phyloP scores from a whole-genome alignment of 225 moss, liverwort and hornwort species.

The Anthoceros angustus region DNA sequence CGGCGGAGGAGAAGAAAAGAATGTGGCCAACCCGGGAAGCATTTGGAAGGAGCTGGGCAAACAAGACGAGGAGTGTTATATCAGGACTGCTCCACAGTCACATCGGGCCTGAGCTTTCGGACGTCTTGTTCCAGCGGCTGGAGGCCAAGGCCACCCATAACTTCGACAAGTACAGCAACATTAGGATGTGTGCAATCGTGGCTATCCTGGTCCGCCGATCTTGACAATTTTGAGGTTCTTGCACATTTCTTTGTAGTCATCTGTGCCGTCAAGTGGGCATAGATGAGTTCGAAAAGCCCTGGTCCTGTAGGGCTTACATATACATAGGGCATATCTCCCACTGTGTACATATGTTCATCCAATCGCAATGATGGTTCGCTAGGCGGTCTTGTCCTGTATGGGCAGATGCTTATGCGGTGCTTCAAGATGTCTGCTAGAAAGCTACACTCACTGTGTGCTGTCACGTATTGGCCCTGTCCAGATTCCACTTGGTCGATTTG shows the following conservation, averaged over 20 bases:
- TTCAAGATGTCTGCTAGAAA: too few relatives aligned
- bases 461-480: too few relatives aligned
- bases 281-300: too few relatives aligned
- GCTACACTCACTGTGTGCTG: too few relatives aligned
- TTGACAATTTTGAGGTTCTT: neutral
- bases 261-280: neutral
- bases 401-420: too few relatives aligned
- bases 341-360: too few relatives aligned
- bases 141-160: slow-evolving; percentile 4
- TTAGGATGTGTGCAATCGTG: slow-evolving; percentile 5
- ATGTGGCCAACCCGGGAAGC: slow-evolving; percentile 2
- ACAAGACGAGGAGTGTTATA: neutral
- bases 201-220: neutral
- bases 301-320: too few relatives aligned
- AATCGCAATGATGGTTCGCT: too few relatives aligned
- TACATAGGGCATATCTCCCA: too few relatives aligned
- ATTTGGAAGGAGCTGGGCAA: neutral
- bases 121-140: slow-evolving; percentile 1
- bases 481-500: too few relatives aligned
- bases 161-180: slow-evolving; percentile 3
- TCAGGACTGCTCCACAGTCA: slow-evolving; percentile 10
- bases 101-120: neutral
- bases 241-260: too few relatives aligned
- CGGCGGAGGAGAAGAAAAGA: neutral
- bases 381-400: too few relatives aligned